phyloP scores from a whole-genome alignment of 371 early-diverging fungal genomes.

The Mortierella sp. region DNA sequence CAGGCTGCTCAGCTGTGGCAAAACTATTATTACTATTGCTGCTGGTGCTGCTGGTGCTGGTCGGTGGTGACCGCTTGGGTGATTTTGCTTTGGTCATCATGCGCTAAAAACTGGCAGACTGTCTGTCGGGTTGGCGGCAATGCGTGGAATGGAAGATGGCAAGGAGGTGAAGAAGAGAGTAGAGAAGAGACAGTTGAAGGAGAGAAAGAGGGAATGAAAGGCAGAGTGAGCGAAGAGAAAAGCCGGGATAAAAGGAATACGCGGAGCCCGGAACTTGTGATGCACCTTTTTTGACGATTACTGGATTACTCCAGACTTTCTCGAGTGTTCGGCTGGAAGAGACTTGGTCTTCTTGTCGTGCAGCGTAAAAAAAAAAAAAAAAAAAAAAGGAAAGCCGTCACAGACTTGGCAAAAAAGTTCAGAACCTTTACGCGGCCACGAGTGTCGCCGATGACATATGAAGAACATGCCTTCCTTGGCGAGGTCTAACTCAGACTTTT shows the following conservation, averaged over 20 bases:
- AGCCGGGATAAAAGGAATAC: background rate
- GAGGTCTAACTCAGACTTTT: too few species aligned
- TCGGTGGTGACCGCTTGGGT: slow-evolving; percentile 39
- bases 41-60: slow-evolving; percentile 9
- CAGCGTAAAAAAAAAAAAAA: background rate
- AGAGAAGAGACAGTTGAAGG: slow-evolving; percentile 9
- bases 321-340: background rate
- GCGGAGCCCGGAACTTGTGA: background rate
- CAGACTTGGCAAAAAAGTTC: too few species aligned
- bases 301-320: background rate
- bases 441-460: too few species aligned
- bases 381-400: background rate
- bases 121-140: background rate
- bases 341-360: background rate
- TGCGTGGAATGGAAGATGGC: slow-evolving; percentile 9
- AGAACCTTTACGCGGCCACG: too few species aligned
- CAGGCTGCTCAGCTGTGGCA: background rate
- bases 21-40: slow-evolving; percentile 3
- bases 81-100: slow-evolving; percentile 46
- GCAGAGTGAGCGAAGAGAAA: background rate
- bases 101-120: background rate
- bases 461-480: too few species aligned
- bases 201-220: slow-evolving; percentile 7
- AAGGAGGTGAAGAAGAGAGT: slow-evolving; percentile 5
- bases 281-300: too few species aligned